Evolutionary conservation across 805 yeast genomes (phyloP), one percentile per base, ranked within the genome.

Genomic region (Kodamaea neixiangensis): DNA sequence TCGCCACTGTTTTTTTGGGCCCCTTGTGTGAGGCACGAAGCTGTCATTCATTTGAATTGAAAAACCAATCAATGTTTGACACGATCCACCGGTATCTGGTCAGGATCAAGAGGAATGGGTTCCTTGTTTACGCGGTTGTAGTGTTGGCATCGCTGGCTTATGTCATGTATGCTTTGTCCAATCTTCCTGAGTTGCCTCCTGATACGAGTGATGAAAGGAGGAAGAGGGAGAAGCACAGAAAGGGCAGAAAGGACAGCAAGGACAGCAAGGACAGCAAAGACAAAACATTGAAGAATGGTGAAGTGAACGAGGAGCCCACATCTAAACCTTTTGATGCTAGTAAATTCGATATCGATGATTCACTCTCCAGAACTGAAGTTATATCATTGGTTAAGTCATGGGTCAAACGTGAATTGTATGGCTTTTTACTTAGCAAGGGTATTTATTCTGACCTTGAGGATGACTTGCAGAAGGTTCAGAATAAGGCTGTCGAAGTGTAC

Each of bases 101-200:
- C 55, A 57, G 55, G 51, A 48, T 69, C 52, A 68, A 66, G 56
- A 62, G 70, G 44, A 67, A 66, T 35, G 72, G 75, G 7, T 67
- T 72, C 46, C 67, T 69, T 51, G 31, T 72, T 17, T 74, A 68
- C 50, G 56, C 73, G 3, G 60, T 66, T 3, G 35, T 74, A 7
- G 61, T 74, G 7, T 51, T 71, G 15, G 63, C 54, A 13, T 61
- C 70, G 13, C 61, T 69, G 13, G 58, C 58, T 11, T 69, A 67
- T 49, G 61, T 64, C 11, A 58, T 65, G 51, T 68, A 61, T 47
- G 47, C 60, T 9, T 41, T 63, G 6, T 56, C 62, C 18, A 54
- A 51, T 34, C 35, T 54, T 20, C 62, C 63, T 3, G 38, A 40
- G 22, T 13, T 56, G 6, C 54, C 52, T 18, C 46, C 49, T 7